These are phyloP conservation scores for Bertia moriformis DNA, from an alignment of 2,329 filamentous ascomycete species.

Conservation along the genomic window DNA sequence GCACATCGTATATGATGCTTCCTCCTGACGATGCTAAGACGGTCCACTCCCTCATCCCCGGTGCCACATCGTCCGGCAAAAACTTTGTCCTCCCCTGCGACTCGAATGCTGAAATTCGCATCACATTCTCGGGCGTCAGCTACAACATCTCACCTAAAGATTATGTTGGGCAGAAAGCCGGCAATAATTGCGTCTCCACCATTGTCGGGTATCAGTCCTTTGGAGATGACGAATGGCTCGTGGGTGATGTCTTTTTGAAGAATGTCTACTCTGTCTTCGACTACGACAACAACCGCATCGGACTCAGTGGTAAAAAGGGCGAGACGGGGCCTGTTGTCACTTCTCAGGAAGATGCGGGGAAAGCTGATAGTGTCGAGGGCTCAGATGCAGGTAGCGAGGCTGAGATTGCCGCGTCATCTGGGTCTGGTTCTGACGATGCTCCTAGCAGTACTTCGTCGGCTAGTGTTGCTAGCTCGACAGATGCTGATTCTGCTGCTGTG, in stretches of 20 bases:
- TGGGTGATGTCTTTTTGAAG: slow-evolving; percentile 44
- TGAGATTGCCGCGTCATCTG: no score
- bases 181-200: neutral
- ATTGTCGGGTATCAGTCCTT: neutral
- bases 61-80: slow-evolving; percentile 22
- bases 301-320: slow-evolving; percentile 5
- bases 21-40: slow-evolving; percentile 31
- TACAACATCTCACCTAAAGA: slow-evolving; percentile 36
- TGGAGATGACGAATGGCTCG: slow-evolving; percentile 26
- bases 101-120: slow-evolving; percentile 28
- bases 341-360: no score
- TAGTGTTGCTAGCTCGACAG: no score
- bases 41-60: slow-evolving; percentile 31
- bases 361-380: no score
- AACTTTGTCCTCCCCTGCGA: slow-evolving; percentile 16
- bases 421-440: no score
- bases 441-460: no score
- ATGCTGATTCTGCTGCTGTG: no score
- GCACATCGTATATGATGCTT: slow-evolving; percentile 35
- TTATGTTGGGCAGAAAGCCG: slow-evolving; percentile 19
- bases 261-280: slow-evolving; percentile 48
- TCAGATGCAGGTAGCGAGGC: no score
- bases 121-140: slow-evolving; percentile 30
- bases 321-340: neutral
- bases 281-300: slow-evolving; percentile 26